Evolutionary conservation across 208 protist genomes (phyloP).

Genomic region (Naegleria gruberi): DNA sequence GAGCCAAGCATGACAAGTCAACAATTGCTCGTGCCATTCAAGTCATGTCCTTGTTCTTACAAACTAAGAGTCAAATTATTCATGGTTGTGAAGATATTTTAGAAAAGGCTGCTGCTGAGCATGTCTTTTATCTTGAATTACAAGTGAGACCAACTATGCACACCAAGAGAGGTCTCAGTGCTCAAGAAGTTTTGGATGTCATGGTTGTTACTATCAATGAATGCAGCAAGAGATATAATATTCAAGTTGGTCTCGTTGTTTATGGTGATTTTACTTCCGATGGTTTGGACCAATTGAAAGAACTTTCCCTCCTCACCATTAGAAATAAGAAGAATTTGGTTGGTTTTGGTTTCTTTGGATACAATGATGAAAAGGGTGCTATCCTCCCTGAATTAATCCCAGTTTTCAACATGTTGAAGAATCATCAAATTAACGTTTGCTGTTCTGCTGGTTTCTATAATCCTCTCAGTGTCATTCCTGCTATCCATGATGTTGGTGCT

Average conservation of each 20-base stretch:
- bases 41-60: slow-evolving; percentile 4
- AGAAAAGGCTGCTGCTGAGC: not conserved
- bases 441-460: not conserved
- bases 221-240: not conserved
- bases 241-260: not conserved
- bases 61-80: not conserved
- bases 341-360: not conserved
- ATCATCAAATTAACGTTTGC: not conserved
- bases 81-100: not conserved
- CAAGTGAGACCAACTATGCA: not conserved
- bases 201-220: not conserved
- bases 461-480: not conserved
- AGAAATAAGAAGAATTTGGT: not conserved
- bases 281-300: not conserved
- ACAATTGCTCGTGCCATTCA: not conserved
- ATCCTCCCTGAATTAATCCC: not conserved
- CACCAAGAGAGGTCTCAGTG: not conserved
- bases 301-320: not conserved
- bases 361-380: not conserved
- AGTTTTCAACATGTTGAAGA: not conserved
- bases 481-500: not conserved
- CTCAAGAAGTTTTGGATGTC: not conserved
- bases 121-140: not conserved
- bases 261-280: not conserved
- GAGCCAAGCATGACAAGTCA: not conserved